A percentile compares a stretch with the other conserved stretches of the same genome.
Conservation (phyloP, 208 protist species). For the Vickermania ingenoplastis region DNA sequence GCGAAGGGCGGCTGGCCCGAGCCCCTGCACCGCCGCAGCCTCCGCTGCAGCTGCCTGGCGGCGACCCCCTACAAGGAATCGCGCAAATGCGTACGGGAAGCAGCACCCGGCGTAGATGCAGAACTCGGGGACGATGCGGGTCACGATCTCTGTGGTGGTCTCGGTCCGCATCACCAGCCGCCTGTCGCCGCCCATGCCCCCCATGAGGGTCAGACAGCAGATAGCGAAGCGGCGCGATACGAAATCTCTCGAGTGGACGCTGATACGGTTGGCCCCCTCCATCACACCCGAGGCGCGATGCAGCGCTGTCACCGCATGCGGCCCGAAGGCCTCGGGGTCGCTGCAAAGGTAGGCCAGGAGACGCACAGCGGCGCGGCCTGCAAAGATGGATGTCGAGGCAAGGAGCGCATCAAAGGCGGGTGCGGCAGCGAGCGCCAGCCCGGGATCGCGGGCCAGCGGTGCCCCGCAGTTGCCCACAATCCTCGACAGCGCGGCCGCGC, state of each 20-base stretch:
- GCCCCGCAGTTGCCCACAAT: constrained; percentile 74
- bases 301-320: constrained; percentile 76
- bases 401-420: constrained; percentile 87
- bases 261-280: constrained; percentile 83
- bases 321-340: constrained; percentile 73
- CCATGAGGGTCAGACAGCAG: constrained; percentile 78
- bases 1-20: neutral
- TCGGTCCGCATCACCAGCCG: constrained; percentile 83
- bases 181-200: constrained; percentile 79
- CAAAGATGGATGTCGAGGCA: constrained; percentile 75
- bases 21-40: no score
- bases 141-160: constrained; percentile 50
- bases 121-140: constrained; percentile 69
- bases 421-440: constrained; percentile 82
- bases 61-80: constrained; percentile 18
- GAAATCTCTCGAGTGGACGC: constrained; percentile 76
- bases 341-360: constrained; percentile 70
- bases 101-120: constrained; percentile 63
- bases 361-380: constrained; percentile 66
- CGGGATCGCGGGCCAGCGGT: constrained; percentile 76
- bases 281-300: constrained; percentile 87
- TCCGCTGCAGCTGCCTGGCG: neutral
- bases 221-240: constrained; percentile 85
- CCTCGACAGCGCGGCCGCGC: constrained; percentile 45
- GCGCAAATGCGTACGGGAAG: constrained; percentile 76